Conservation (phyloP, 495 filamentous ascomycete species). For the Aspergillus conjunctus region DNA sequence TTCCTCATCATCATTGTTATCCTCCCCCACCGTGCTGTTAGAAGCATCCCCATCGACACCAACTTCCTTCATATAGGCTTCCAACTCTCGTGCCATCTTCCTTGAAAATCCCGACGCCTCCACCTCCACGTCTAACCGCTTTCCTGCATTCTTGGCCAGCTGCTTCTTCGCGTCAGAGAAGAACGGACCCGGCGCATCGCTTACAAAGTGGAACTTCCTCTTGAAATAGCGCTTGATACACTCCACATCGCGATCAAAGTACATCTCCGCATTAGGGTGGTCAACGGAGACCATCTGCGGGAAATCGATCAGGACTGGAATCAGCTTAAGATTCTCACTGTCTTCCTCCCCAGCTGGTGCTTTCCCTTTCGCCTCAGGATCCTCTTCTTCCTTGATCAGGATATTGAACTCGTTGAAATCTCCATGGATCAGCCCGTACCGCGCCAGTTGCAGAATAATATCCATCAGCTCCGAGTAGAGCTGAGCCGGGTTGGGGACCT, state of each 20-base stretch:
- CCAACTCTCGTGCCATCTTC: slow-evolving; percentile 93
- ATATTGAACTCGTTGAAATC: slow-evolving; percentile 99
- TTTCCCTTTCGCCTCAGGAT: slow-evolving; percentile 44
- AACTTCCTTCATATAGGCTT: slow-evolving; percentile 79
- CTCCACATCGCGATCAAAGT: slow-evolving; percentile 91
- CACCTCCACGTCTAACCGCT: slow-evolving; percentile 80
- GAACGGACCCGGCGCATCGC: slow-evolving; percentile 79
- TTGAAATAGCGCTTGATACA: slow-evolving; percentile 94
- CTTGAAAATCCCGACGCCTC: slow-evolving; percentile 93
- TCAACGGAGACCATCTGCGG: slow-evolving; percentile 98
- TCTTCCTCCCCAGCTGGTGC: slow-evolving; percentile 34
- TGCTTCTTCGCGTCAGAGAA: slow-evolving; percentile 80
- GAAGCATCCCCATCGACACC: slow-evolving; percentile 59
- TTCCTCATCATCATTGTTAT: slow-evolving; percentile 30
- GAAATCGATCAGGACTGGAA: slow-evolving; percentile 91
- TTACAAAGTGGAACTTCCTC: slow-evolving; percentile 82
- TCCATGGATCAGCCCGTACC: slow-evolving; percentile 89
- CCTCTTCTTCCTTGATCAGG: slow-evolving; percentile 73
- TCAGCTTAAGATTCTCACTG: slow-evolving; percentile 40
- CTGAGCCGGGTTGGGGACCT: slow-evolving; percentile 72
- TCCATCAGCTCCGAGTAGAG: slow-evolving; percentile 89
- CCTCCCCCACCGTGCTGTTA: slow-evolving; percentile 44
- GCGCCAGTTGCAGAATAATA: slow-evolving; percentile 82
- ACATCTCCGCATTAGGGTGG: slow-evolving; percentile 88
- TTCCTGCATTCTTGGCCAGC: slow-evolving; percentile 62